Evolutionary conservation across 1,139 yeast species (phyloP), one percentile per base, ranked within the genome.

Genomic region (Trichomonascaceae sp.): DNA sequence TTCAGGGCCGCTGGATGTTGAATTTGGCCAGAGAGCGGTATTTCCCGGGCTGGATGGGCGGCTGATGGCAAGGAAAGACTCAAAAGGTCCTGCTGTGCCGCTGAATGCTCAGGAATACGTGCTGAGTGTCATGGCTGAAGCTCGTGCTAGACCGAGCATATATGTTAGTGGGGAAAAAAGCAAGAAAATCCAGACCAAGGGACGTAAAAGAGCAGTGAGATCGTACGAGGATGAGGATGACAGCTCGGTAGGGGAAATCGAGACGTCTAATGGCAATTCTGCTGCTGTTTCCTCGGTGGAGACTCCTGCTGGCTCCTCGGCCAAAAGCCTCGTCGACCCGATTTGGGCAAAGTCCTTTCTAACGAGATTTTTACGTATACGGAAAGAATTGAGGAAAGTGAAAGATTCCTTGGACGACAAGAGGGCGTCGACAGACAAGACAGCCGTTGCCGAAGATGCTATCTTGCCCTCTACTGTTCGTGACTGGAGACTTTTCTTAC

Each of bases 11-110:
- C 10, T 75, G 22, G 78, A 76, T 57, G 70, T 70, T 1, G 58
- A 64, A 7, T 66, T 70, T 54, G 79, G 79, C 3, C 79, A 76
- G 60, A 58, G 76, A 18, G 56, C 73, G 24, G 79, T 77, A 22
- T 74, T 76, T 47, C 80, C 79, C 0, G 56, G 71, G 4, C 54
- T 48, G 1, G 45, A 38, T 38, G 53, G 6, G 55, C 66, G 19
- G 8, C n/a, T 27, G 49, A 51, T 19, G 46, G 43, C 20, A 52
- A 47, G 20, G 10, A 15, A 10, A 19, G 15, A 8, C 38, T 10
- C 18, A 20, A 8, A 54, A 52, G 43, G 3, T n/a, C 36, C 30
- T 9, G 50, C 27, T n/a, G 47, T 49, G 3, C 64, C 64, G 22
- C 32, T 60, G 44, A 58, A 56, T 44, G 66, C 58, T 1, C 43